Percentiles rank a stretch among this genome's conserved stretches.
Evolutionary conservation across 1,284 basidiomycete species (phyloP).

Genomic region (Ceratobasidium sp.): DNA sequence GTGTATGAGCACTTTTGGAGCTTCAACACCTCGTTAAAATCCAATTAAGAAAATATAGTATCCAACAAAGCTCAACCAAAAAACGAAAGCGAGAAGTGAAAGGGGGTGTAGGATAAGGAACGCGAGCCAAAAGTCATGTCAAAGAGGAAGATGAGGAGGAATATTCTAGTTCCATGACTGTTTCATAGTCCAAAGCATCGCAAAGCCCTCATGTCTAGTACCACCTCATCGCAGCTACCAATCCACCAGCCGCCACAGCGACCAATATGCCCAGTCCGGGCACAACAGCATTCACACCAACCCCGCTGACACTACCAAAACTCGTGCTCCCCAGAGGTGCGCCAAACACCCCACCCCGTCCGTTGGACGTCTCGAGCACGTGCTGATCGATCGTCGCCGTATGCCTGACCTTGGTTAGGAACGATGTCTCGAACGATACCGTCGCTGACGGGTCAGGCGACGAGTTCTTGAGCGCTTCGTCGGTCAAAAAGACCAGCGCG

Average conservation of each 20-base stretch:
- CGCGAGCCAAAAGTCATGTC: too few relatives aligned
- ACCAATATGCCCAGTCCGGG: slow-evolving; percentile 22
- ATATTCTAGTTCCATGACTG: slow-evolving; percentile 4
- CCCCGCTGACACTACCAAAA: slow-evolving; percentile 23
- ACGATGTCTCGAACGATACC: slow-evolving; percentile 57
- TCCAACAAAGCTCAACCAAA: neutral
- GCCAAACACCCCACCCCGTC: slow-evolving; percentile 51
- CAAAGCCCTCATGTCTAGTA: neutral
- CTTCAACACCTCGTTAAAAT: too few relatives aligned
- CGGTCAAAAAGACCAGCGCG: slow-evolving; percentile 77
- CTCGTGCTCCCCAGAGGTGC: slow-evolving; percentile 27
- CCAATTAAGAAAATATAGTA: too few relatives aligned
- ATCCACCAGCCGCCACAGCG: neutral
- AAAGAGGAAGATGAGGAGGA: neutral
- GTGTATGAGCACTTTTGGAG: neutral
- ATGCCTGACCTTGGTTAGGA: slow-evolving; percentile 65
- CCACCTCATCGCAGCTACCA: slow-evolving; percentile 8
- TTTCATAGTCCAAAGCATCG: slow-evolving; percentile 28
- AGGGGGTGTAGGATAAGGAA: neutral
- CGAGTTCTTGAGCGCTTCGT: slow-evolving; percentile 61
- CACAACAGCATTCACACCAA: neutral
- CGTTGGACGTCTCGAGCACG: slow-evolving; percentile 58
- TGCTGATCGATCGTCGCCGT: slow-evolving; percentile 55
- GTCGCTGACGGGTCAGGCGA: slow-evolving; percentile 52
- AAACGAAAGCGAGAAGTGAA: neutral